phyloP scores from a whole-genome alignment of 129 eudicot species.

The Flaveria ramosissima region DNA sequence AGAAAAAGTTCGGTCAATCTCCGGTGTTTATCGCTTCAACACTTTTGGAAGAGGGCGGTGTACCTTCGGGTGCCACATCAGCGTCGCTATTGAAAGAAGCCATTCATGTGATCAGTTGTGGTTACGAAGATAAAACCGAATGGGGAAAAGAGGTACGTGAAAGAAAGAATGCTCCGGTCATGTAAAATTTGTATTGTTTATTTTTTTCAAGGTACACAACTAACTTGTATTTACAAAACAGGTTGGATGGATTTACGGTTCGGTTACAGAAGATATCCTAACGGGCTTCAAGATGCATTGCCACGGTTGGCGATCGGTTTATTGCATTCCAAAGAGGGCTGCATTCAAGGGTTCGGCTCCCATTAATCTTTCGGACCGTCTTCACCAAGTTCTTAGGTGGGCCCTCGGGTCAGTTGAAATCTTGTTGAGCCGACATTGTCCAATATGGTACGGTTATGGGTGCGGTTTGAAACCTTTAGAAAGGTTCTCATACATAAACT shows the following conservation, averaged over 20 bases:
- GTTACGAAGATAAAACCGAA: conserved; percentile 89
- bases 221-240: conserved; percentile 23
- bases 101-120: conserved; percentile 88
- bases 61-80: conserved; percentile 64
- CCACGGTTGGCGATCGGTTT: conserved; percentile 94
- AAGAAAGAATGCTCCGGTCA: no score
- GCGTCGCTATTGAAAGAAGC: conserved; percentile 96
- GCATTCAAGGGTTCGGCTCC: conserved; percentile 93
- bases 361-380: conserved; percentile 86
- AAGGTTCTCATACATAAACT: conserved; percentile 77
- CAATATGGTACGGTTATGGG: conserved; percentile 88
- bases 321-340: conserved; percentile 77
- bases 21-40: conserved; percentile 87
- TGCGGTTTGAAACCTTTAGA: conserved; percentile 89
- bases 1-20: conserved; percentile 89
- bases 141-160: conserved; percentile 92
- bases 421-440: conserved; percentile 78
- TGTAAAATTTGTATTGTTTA: no score
- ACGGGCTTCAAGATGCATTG: conserved; percentile 94
- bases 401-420: conserved; percentile 91
- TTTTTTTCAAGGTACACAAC: background rate
- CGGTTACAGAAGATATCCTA: conserved; percentile 84
- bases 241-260: conserved; percentile 94
- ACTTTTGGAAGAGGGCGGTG: conserved; percentile 80
- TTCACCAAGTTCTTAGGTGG: conserved; percentile 92